Evolutionary conservation across 148 eudicot species (phyloP).

Genomic region (Polygonum aviculare): DNA sequence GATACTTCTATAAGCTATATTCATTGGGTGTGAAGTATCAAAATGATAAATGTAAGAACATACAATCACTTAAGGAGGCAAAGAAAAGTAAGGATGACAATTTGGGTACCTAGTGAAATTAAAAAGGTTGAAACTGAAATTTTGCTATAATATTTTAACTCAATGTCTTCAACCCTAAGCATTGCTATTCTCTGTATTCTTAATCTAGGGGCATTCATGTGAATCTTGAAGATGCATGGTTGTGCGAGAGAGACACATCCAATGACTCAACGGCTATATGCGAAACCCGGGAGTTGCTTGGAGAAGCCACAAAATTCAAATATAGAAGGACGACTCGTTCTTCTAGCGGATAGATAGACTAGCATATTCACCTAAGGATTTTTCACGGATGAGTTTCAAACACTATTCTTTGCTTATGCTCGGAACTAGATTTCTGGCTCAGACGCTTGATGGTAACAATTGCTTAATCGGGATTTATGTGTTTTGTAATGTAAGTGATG

Average conservation of each 20-base stretch:
- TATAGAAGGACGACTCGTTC: conserved; percentile 12
- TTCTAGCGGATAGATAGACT: conserved; percentile 8
- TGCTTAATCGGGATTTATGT: too few relatives aligned
- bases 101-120: too few relatives aligned
- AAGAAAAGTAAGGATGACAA: not conserved
- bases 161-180: not conserved
- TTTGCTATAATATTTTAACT: not conserved
- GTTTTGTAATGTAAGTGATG: too few relatives aligned
- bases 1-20: not conserved
- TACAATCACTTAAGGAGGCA: not conserved
- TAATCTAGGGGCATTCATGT: conserved; percentile 53
- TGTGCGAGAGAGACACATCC: conserved; percentile 45
- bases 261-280: conserved; percentile 44
- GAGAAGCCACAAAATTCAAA: conserved; percentile 17
- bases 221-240: conserved; percentile 70
- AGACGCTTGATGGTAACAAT: too few relatives aligned
- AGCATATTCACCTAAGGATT: not conserved
- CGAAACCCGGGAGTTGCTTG: conserved; percentile 26
- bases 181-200: not conserved
- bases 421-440: not conserved
- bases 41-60: not conserved
- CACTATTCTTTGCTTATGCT: not conserved
- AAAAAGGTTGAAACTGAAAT: not conserved
- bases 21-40: not conserved
- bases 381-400: not conserved